phyloP scores from a whole-genome alignment of 208 protist genomes.

The Angomonas desouzai region DNA sequence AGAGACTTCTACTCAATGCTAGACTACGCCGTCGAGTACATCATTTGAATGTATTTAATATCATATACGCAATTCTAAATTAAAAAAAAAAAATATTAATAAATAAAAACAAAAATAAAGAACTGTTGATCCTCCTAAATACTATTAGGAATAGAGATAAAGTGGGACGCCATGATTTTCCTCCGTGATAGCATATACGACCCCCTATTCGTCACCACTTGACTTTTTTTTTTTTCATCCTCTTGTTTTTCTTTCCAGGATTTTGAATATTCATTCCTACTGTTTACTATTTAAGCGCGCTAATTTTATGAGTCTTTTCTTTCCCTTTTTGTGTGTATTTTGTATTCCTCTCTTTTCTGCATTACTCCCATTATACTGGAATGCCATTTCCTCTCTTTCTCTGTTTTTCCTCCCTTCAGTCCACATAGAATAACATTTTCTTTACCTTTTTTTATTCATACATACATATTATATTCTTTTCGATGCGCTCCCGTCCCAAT shows the following conservation, averaged over 20 bases:
- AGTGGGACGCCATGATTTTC: background rate
- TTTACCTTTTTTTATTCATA: no score
- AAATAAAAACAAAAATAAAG: no score
- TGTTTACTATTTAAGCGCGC: background rate
- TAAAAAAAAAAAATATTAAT: constrained; percentile 3
- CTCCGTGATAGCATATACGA: background rate
- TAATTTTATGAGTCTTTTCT: constrained; percentile 8
- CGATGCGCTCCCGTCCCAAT: background rate
- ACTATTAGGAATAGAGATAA: no score
- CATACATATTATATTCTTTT: no score
- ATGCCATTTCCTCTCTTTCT: no score
- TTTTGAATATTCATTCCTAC: constrained; percentile 4
- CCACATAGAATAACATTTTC: no score
- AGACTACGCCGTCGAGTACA: constrained; percentile 1
- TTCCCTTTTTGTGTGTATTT: constrained; percentile 7
- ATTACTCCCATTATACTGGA: no score
- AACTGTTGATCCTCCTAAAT: no score
- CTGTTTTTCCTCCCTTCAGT: no score
- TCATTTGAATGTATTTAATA: background rate
- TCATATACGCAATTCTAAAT: background rate
- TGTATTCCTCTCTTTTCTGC: constrained; percentile 1
- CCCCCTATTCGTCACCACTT: background rate
- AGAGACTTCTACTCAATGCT: constrained; percentile 8
- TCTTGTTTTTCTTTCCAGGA: background rate
- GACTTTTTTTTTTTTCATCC: background rate